A percentile compares a stretch with the other conserved stretches of the same genome.
phyloP scores from a whole-genome alignment of 441 rosid species.

The Raphanus hybrid region DNA sequence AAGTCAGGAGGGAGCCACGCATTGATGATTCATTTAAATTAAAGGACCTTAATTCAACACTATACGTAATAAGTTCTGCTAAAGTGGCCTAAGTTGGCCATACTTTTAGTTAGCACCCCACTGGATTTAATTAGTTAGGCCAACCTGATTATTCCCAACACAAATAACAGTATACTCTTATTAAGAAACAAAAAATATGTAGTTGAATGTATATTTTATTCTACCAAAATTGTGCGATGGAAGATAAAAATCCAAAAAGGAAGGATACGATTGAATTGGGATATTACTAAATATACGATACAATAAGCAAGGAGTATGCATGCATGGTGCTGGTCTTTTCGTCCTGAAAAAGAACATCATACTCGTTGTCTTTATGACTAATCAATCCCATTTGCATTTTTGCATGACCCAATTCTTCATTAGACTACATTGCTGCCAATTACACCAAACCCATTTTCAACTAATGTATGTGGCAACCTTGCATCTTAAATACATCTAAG shows the following conservation, averaged over 20 bases:
- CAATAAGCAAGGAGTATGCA: neutral
- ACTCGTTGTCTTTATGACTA: too few species aligned
- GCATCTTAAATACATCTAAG: too few species aligned
- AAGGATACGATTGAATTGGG: constrained; percentile 12
- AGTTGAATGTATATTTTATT: neutral
- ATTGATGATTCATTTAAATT: neutral
- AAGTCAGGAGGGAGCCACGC: constrained; percentile 18
- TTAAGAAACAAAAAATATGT: neutral
- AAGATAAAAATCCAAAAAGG: constrained; percentile 21
- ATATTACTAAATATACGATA: constrained; percentile 29
- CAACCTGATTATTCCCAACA: constrained; percentile 27
- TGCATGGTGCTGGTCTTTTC: too few species aligned
- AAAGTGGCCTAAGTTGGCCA: constrained; percentile 40
- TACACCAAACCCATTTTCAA: too few species aligned
- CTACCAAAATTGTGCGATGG: constrained; percentile 12
- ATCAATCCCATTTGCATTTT: too few species aligned
- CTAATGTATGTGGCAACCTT: too few species aligned
- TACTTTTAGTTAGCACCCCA: constrained; percentile 25
- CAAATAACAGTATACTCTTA: neutral
- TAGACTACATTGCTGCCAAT: too few species aligned
- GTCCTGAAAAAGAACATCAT: too few species aligned
- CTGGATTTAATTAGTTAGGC: constrained; percentile 29
- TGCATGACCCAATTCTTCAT: too few species aligned
- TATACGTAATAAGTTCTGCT: constrained; percentile 19
- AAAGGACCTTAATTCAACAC: neutral